Base-by-base conservation (phyloP, 2,329 filamentous ascomycete genomes). In the Sclerotinia subarctica region DNA sequence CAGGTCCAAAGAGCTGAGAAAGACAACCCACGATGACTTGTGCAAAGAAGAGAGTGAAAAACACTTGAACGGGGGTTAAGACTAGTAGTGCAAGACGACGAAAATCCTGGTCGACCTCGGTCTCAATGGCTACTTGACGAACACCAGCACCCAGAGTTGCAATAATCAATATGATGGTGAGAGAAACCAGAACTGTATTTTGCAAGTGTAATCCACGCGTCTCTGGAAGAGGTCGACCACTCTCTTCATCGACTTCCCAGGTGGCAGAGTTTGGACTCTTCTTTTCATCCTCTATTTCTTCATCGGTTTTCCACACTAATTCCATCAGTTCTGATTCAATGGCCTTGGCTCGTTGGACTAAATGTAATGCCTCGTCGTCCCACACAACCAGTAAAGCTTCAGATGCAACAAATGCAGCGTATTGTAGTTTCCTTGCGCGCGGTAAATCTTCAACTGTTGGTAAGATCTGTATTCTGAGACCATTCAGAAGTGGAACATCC, bases 1-100 rank as follows among this genome's bases (percentile, higher is more conserved):
- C 86, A 0, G 92, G 91, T 6, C 92, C 92, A 68, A 94, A 86
- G 72, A 90, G 87, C 77, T 94, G 91, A 2, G 89, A 87, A 74
- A 93, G 78, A 76, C 89, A 92, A 70, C 90, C 90, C 64, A 93
- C 81, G 69, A 94, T 90, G 75, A 93, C 90, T 78, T 93, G 90
- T 29, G 84, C 88, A 76, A 94, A 93, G 81, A 94, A 92, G 74
- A 94, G 83, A 2, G 90, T 92, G 80, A 94, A 93, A 82, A 93
- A 93, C 69, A 93, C 82, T 76, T 93, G 90, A 44, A 93, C 80
- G 0, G 91, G 91, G 24, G 86, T 86, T 49, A 93, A 80, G 3
- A 82, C 82, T 15, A 92, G 76, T 69, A 94, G 86, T 1, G 84
- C 88, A 38, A 93, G 79, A 0, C 90, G 88, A 26, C 81, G 78